These are phyloP conservation scores for Diaporthe sp. DNA, from an alignment of 2,329 filamentous ascomycete genomes.

Conservation along the genomic window DNA sequence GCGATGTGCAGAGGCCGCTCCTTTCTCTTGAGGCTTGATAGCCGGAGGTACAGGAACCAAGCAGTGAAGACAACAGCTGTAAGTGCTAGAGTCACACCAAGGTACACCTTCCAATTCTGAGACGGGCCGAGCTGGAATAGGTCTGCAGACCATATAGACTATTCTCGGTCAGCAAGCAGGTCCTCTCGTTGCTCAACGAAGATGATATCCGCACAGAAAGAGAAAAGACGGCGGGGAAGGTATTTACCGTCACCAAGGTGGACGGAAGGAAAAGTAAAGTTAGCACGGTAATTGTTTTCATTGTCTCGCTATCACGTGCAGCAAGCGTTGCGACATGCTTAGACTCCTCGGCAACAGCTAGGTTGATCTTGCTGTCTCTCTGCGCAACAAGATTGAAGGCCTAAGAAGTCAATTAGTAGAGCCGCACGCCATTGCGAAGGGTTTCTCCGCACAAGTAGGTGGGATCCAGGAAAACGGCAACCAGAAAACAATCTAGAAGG, in stretches of 20 bases:
- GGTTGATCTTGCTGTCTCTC: conserved; percentile 33
- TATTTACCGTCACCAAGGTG: conserved; percentile 19
- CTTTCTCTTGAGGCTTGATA: not conserved
- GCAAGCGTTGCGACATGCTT: conserved; percentile 30
- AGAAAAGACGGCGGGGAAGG: too few species aligned
- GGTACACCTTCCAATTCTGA: conserved; percentile 18
- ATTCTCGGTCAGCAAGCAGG: not conserved
- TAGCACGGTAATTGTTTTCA: conserved; percentile 34
- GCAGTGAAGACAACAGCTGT: conserved; percentile 26
- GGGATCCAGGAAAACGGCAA: not conserved
- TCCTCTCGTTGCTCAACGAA: too few species aligned
- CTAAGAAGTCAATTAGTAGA: not conserved
- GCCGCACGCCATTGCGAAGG: rapidly evolving
- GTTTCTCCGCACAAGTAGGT: not conserved
- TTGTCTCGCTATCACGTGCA: conserved; percentile 31
- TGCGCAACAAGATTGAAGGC: conserved; percentile 34
- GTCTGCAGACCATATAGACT: conserved; percentile 35
- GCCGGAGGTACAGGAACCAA: conserved; percentile 27
- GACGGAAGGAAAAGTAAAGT: conserved; percentile 33
- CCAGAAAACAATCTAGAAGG: rapidly evolving
- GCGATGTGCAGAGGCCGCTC: conserved; percentile 1
- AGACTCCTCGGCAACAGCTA: conserved; percentile 27
- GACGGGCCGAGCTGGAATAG: conserved; percentile 24
- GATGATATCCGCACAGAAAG: too few species aligned
- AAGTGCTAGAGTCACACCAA: conserved; percentile 15